phyloP scores from a whole-genome alignment of 768 basidiomycete species.

The Pilatotrama ljubarskyi region DNA sequence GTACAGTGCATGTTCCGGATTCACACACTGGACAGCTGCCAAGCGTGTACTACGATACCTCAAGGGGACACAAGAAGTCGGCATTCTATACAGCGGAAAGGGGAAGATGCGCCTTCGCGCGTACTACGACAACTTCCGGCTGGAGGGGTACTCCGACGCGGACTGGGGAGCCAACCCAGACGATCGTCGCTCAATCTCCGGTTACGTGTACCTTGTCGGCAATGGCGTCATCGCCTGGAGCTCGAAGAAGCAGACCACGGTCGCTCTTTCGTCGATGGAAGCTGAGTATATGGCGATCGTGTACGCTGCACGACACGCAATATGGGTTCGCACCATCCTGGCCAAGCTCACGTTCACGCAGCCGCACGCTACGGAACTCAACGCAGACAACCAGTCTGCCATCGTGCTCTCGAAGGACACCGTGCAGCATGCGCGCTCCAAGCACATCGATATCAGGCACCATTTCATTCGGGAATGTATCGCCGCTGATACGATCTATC shows the following conservation, averaged over 20 bases:
- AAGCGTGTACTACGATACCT: conserved; percentile 35
- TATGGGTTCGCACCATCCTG: conserved; percentile 35
- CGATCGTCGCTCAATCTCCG: conserved; percentile 29
- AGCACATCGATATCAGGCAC: conserved; percentile 33
- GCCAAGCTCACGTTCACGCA: conserved; percentile 25
- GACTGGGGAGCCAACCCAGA: conserved; percentile 34
- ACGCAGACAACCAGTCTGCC: conserved; percentile 1
- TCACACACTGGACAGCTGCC: conserved; percentile 30
- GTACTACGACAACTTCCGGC: not conserved
- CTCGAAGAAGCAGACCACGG: conserved; percentile 32
- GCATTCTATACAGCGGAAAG: not conserved
- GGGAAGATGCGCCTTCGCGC: not conserved
- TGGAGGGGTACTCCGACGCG: conserved; percentile 31
- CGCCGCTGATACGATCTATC: conserved; percentile 24
- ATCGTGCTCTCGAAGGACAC: conserved; percentile 8
- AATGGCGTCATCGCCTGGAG: conserved; percentile 34
- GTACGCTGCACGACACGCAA: conserved; percentile 30
- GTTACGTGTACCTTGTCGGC: conserved; percentile 31
- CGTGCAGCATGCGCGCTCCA: conserved; percentile 18
- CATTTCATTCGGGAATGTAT: conserved; percentile 37
- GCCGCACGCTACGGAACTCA: not conserved
- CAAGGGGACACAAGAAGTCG: conserved; percentile 28
- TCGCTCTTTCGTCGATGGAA: conserved; percentile 35
- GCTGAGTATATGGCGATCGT: conserved; percentile 39
- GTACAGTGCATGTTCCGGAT: conserved; percentile 20